phyloP scores from a whole-genome alignment of 805 yeast species.

The Suhomyces pyralidae region DNA sequence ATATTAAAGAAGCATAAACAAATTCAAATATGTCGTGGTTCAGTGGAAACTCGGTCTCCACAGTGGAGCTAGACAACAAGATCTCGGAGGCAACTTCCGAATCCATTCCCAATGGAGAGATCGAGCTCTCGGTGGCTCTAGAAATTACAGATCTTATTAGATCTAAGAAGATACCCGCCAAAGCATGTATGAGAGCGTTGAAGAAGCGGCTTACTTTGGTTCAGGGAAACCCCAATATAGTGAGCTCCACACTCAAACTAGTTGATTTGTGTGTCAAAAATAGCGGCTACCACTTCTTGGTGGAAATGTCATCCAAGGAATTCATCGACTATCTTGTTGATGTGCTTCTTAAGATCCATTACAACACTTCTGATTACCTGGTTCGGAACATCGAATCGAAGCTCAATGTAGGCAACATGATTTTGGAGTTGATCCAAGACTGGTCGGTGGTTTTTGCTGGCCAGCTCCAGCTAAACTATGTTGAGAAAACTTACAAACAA shows the following conservation, averaged over 20 bases:
- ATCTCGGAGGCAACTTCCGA: slow-evolving; percentile 81
- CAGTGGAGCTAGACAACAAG: slow-evolving; percentile 52
- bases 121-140: slow-evolving; percentile 66
- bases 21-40: slow-evolving; percentile 50
- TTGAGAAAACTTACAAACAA: slow-evolving; percentile 57
- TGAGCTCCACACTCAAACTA: slow-evolving; percentile 69
- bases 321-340: slow-evolving; percentile 77
- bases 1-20: neutral
- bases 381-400: slow-evolving; percentile 22
- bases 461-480: slow-evolving; percentile 62
- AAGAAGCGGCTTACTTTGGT: slow-evolving; percentile 66
- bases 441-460: slow-evolving; percentile 76
- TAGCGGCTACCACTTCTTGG: slow-evolving; percentile 82
- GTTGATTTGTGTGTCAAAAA: slow-evolving; percentile 88
- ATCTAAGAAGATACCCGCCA: slow-evolving; percentile 72
- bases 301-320: slow-evolving; percentile 77
- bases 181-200: slow-evolving; percentile 80
- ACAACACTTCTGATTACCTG: slow-evolving; percentile 26
- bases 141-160: slow-evolving; percentile 87
- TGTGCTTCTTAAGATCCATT: slow-evolving; percentile 36
- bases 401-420: slow-evolving; percentile 50
- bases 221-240: slow-evolving; percentile 71
- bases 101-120: slow-evolving; percentile 87
- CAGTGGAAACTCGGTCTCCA: slow-evolving; percentile 31
- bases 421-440: slow-evolving; percentile 64